phyloP scores from a whole-genome alignment of 139 green algal genomes.

The Edaphochlamys debaryana region DNA sequence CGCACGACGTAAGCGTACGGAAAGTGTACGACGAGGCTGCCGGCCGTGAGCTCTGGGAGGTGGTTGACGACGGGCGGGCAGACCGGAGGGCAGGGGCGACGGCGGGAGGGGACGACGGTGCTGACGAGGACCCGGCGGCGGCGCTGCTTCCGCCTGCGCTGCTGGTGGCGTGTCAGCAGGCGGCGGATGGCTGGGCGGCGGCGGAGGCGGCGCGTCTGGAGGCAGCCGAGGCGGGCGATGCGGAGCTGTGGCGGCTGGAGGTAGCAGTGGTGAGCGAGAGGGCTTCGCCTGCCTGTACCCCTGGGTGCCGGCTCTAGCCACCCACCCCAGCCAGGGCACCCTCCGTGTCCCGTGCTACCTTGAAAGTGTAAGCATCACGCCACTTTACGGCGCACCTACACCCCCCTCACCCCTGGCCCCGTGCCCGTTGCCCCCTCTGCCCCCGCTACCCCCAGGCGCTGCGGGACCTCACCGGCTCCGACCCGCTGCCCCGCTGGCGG shows the following conservation, averaged over 20 bases:
- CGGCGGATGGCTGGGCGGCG: background rate
- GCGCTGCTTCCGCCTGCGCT: slow-evolving; percentile 5
- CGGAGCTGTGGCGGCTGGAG: slow-evolving; percentile 23
- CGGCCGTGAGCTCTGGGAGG: slow-evolving; percentile 5
- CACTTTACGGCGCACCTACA: too few species aligned
- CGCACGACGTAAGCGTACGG: background rate
- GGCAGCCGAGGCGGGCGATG: background rate
- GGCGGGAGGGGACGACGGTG: background rate
- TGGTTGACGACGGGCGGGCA: background rate
- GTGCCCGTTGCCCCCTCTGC: too few species aligned
- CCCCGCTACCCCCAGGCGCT: background rate
- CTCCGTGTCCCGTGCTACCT: too few species aligned
- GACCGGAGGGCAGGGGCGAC: too few species aligned
- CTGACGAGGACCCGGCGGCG: background rate
- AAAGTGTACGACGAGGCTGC: slow-evolving; percentile 11
- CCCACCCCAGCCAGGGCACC: too few species aligned
- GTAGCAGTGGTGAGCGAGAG: slow-evolving; percentile 5
- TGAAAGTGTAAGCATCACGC: too few species aligned
- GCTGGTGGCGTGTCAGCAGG: background rate
- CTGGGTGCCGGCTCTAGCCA: too few species aligned
- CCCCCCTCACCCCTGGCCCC: too few species aligned
- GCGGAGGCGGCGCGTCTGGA: slow-evolving; percentile 7
- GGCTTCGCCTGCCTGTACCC: background rate
- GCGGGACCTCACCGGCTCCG: background rate
- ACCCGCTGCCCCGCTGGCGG: background rate